phyloP scores from a whole-genome alignment of 352 stramenopile genomes.

The Peronospora destructor region DNA sequence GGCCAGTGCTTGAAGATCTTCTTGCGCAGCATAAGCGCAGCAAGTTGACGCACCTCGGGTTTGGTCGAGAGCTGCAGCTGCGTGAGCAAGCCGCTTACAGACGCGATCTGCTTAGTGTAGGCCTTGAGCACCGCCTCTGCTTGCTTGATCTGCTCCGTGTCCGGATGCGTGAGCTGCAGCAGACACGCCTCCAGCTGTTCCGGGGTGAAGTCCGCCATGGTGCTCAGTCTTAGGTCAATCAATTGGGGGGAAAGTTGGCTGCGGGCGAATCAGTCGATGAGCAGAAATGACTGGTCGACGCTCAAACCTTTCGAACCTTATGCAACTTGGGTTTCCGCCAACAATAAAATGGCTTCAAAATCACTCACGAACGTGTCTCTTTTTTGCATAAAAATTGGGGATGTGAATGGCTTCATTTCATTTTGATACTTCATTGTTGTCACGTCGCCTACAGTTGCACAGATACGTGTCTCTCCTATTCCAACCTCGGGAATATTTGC shows the following conservation, averaged over 20 bases:
- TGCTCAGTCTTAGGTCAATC: conserved; percentile 15
- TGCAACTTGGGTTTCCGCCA: conserved; percentile 12
- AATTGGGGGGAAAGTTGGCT: neutral
- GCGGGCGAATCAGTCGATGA: neutral
- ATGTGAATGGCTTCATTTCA: conserved; percentile 27
- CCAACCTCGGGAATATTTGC: no score
- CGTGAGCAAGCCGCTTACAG: conserved; percentile 84
- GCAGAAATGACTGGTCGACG: conserved; percentile 35
- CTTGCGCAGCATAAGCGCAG: conserved; percentile 91
- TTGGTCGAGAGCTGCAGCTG: conserved; percentile 79
- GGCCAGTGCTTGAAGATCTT: conserved; percentile 90
- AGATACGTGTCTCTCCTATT: no score
- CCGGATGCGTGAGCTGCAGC: conserved; percentile 88
- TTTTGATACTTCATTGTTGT: conserved; percentile 29
- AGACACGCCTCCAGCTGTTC: conserved; percentile 84
- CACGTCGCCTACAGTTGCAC: conserved; percentile 34
- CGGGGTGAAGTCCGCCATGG: conserved; percentile 72
- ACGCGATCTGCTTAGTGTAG: conserved; percentile 88
- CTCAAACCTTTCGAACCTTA: conserved; percentile 18
- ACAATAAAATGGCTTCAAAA: conserved; percentile 18
- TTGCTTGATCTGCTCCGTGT: conserved; percentile 94
- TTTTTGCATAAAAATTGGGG: conserved; percentile 4
- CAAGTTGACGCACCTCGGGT: conserved; percentile 86
- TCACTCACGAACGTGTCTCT: conserved; percentile 2
- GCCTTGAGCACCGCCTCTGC: conserved; percentile 89